These are phyloP conservation scores for Pleurotus sapidus DNA, from an alignment of 768 basidiomycete species.

Conservation along the genomic window DNA sequence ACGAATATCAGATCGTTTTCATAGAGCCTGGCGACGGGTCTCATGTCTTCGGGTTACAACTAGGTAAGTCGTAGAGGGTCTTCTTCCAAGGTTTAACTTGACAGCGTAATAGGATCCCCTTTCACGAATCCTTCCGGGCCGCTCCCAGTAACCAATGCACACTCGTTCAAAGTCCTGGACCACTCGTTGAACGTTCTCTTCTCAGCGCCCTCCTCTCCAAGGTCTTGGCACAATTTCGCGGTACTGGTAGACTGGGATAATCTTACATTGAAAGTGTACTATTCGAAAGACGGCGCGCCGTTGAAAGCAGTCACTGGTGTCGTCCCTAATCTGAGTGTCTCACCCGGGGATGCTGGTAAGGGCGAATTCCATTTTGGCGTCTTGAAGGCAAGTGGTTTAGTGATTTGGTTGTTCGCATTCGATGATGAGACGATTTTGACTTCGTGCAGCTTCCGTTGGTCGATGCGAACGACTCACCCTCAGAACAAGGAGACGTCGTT, in stretches of 20 bases:
- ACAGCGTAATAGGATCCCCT: constrained; percentile 40
- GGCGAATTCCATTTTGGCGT: constrained; percentile 65
- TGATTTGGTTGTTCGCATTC: not conserved
- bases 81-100: not conserved
- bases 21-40: constrained; percentile 60
- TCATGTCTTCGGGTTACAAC: constrained; percentile 58
- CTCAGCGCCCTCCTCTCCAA: constrained; percentile 37
- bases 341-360: constrained; percentile 39
- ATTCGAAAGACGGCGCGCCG: constrained; percentile 37
- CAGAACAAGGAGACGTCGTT: constrained; percentile 52
- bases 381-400: constrained; percentile 43
- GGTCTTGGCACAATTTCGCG: constrained; percentile 60
- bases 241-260: constrained; percentile 54
- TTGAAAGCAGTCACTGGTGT: constrained; percentile 42
- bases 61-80: constrained; percentile 35
- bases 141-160: constrained; percentile 39
- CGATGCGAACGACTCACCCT: constrained; percentile 39
- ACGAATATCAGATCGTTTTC: constrained; percentile 64
- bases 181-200: constrained; percentile 53
- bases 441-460: constrained; percentile 48
- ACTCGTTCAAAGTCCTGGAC: constrained; percentile 52
- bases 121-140: constrained; percentile 50
- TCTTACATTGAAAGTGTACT: constrained; percentile 47
- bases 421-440: not conserved
- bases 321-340: constrained; percentile 36